phyloP scores from a whole-genome alignment of 495 filamentous ascomycete genomes.

The Tuber microsphaerosporum region DNA sequence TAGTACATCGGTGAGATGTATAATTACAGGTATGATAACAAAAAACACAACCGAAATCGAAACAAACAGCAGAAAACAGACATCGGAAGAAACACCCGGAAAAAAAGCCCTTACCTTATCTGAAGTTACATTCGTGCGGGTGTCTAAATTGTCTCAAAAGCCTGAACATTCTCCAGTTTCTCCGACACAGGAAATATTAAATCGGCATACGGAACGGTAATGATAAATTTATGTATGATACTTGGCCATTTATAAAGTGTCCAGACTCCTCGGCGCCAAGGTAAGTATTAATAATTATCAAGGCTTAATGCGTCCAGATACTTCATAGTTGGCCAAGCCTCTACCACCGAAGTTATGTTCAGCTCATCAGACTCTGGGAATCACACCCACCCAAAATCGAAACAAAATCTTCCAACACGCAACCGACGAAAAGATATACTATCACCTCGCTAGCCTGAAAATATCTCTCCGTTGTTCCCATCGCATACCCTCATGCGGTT shows the following conservation, averaged over 20 bases:
- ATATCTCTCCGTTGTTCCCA: not conserved
- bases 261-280: no score
- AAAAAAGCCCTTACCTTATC: not conserved
- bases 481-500: not conserved
- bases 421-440: not conserved
- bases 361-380: not conserved
- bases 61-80: not conserved
- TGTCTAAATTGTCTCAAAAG: not conserved
- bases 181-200: not conserved
- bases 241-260: no score
- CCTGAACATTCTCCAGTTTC: not conserved
- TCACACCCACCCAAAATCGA: not conserved
- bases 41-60: not conserved
- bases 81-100: not conserved
- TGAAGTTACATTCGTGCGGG: not conserved
- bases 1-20: not conserved
- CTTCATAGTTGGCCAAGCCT: no score
- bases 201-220: not conserved
- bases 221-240: not conserved
- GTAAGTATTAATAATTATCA: no score
- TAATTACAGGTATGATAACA: not conserved
- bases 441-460: not conserved
- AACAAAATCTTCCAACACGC: not conserved
- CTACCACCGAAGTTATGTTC: not conserved
- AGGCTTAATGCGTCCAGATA: no score